Evolutionary conservation across 1,284 basidiomycete genomes (phyloP), one percentile per base, ranked within the genome.

Genomic region (Rhizoctonia solani): DNA sequence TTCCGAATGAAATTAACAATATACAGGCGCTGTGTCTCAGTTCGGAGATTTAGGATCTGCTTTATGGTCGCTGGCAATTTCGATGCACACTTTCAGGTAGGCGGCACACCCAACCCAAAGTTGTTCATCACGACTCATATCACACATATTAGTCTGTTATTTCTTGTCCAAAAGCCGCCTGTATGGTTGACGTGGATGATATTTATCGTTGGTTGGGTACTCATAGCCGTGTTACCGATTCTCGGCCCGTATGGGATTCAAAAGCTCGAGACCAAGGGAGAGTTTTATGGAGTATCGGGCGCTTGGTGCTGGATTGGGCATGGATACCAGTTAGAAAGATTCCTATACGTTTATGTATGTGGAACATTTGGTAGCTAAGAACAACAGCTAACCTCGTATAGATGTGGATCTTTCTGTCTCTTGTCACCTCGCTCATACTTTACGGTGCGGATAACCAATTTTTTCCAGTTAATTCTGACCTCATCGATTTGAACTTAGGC

Each of bases 291-390:
- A 37, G 37, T 63, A 41, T 63, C 58, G 23, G 58, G 58, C 34
- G 58, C 58, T 2, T 63, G 58, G 58, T 63, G 58, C 25, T 63
- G 58, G 58, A 30, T 63, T 34, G 58, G 58, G 1, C 47, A 52
- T n/a, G 58, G 46, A 11, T 63, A 63, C 25, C 58, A 63, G 47
- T 25, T 50, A 8, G 58, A 63, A 23, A 3, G 58, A 19, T 52
- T 63, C 32, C 46, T 63, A 25, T 63, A 50, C 29, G 47, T 63
- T 13, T 63, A 63, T 25, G 58, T 63, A 29, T 34, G 56, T 49
- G 6, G 21, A 29, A 27, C 23, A 11, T 11, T 46, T 21, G 13
- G 6, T 11, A 8, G 37, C 44, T 46, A 9, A 21, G 6, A 14
- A 6, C 44, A 11, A 46, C 5, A 5, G 5, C n/a, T 37, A 6